Percentiles rank a stretch among this genome's conserved stretches.
These are phyloP conservation scores for Amaranthus palmeri DNA, from an alignment of 148 eudicot genomes.

Conservation along the genomic window DNA sequence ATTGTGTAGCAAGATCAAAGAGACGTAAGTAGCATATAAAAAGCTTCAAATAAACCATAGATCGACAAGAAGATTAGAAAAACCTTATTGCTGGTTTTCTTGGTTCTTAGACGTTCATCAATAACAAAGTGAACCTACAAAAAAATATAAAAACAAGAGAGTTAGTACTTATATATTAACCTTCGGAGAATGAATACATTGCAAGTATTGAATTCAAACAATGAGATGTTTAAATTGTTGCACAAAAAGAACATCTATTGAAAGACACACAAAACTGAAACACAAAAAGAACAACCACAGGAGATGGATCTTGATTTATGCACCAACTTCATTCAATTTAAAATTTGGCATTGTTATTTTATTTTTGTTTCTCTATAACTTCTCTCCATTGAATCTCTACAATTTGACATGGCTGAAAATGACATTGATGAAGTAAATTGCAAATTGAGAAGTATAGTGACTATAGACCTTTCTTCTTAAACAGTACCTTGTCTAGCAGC, in stretches of 20 bases:
- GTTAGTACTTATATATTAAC: neutral
- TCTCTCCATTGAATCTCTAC: too few species aligned
- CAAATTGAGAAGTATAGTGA: neutral
- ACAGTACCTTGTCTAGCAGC: slow-evolving; percentile 74
- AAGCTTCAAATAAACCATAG: neutral
- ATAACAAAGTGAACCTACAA: slow-evolving; percentile 74
- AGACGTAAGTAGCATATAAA: too few species aligned
- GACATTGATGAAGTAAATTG: too few species aligned
- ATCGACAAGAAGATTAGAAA: neutral
- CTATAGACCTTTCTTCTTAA: neutral
- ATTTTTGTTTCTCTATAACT: too few species aligned
- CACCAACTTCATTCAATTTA: too few species aligned
- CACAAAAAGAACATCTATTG: neutral
- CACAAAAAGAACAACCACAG: neutral
- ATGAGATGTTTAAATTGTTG: neutral
- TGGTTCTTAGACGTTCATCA: slow-evolving; percentile 73
- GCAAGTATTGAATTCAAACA: neutral
- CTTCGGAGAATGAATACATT: neutral
- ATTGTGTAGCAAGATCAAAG: too few species aligned
- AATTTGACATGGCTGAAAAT: too few species aligned
- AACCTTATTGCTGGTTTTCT: slow-evolving; percentile 77
- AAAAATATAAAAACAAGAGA: slow-evolving; percentile 3
- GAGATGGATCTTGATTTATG: too few species aligned
- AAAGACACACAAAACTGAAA: neutral
- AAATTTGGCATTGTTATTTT: too few species aligned